Evolutionary conservation across 208 protist genomes (phyloP).

Genomic region (Leishmania tarentolae): DNA sequence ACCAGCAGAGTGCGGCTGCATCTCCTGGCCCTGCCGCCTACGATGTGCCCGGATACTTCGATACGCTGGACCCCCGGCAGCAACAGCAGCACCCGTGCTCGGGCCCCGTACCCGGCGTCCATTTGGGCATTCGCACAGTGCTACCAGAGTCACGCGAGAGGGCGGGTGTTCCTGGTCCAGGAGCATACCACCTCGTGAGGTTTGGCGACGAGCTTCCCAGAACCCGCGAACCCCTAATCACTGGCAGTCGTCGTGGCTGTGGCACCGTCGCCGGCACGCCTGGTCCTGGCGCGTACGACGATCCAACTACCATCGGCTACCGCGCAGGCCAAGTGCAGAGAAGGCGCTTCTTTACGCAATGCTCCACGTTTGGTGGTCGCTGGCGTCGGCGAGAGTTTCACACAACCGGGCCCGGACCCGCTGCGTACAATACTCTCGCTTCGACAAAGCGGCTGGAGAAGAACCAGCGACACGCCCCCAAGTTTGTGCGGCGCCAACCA

Average conservation of each 20-base stretch:
- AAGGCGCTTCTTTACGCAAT: constrained; percentile 37
- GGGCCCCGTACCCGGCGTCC: constrained; percentile 43
- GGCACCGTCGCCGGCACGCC: constrained; percentile 11
- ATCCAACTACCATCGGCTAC: constrained; percentile 70
- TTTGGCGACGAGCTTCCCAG: constrained; percentile 53
- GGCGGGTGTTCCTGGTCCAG: constrained; percentile 40
- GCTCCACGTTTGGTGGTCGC: constrained; percentile 65
- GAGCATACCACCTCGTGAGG: constrained; percentile 32
- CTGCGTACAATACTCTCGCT: constrained; percentile 50
- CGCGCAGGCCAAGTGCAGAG: constrained; percentile 30
- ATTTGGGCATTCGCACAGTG: constrained; percentile 58
- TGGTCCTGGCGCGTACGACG: constrained; percentile 73
- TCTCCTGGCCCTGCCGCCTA: constrained; percentile 51
- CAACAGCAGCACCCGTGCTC: constrained; percentile 14
- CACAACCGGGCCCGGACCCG: constrained; percentile 57
- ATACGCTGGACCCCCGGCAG: constrained; percentile 18
- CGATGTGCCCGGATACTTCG: constrained; percentile 57
- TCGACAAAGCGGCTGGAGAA: constrained; percentile 53
- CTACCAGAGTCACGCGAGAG: constrained; percentile 32
- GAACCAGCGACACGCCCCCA: constrained; percentile 52
- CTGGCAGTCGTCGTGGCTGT: constrained; percentile 17
- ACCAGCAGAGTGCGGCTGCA: constrained; percentile 22
- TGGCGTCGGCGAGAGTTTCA: constrained; percentile 31
- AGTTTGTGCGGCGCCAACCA: constrained; percentile 37
- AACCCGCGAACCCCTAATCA: constrained; percentile 38